phyloP scores from a whole-genome alignment of 768 basidiomycete species.

The Chalciporus chontae region DNA sequence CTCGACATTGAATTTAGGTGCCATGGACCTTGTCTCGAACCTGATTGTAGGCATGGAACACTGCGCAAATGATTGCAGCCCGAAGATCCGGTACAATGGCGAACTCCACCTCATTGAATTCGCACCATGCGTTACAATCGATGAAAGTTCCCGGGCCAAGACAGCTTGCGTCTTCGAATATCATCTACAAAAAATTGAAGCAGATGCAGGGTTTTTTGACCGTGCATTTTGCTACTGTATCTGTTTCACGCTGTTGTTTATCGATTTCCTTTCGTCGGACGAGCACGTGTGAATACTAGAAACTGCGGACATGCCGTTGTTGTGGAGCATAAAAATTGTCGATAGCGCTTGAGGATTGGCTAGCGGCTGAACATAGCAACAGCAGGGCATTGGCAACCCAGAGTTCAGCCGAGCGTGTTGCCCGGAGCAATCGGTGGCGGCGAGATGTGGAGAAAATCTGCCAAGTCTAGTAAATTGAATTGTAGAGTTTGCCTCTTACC shows the following conservation, averaged over 20 bases:
- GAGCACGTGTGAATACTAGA: neutral
- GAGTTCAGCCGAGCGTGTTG: neutral
- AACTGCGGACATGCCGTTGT: neutral
- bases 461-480: neutral
- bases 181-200: too few relatives aligned
- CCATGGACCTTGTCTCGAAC: too few relatives aligned
- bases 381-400: neutral
- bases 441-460: slow-evolving; percentile 5
- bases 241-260: slow-evolving; percentile 53
- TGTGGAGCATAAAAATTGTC: slow-evolving; percentile 2
- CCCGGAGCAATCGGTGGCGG: neutral
- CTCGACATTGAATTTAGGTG: too few relatives aligned
- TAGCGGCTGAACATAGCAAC: neutral
- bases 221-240: too few relatives aligned
- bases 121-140: slow-evolving; percentile 72
- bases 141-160: slow-evolving; percentile 78
- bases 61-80: too few relatives aligned
- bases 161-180: slow-evolving; percentile 81
- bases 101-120: slow-evolving; percentile 72
- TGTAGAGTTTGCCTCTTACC: neutral
- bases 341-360: neutral
- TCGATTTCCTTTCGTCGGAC: slow-evolving; percentile 8
- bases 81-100: slow-evolving; percentile 52
- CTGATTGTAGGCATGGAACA: too few relatives aligned
- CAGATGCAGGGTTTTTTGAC: too few relatives aligned